These are phyloP conservation scores for Coffea humblotiana DNA, from an alignment of 305 asterid genomes.

Conservation along the genomic window DNA sequence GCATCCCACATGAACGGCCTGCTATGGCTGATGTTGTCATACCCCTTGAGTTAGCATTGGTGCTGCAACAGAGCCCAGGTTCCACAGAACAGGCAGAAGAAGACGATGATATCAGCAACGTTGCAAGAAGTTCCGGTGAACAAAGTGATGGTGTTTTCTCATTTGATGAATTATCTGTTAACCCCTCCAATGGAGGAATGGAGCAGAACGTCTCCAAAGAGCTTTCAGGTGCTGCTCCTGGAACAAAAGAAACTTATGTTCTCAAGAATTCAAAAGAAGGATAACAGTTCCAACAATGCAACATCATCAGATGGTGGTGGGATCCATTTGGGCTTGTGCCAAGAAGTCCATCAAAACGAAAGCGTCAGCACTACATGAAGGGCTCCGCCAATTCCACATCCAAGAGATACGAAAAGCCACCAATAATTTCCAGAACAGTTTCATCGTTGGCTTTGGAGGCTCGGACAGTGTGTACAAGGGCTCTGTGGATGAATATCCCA, in stretches of 20 bases:
- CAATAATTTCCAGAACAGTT: constrained; percentile 49
- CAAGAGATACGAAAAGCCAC: constrained; percentile 60
- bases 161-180: constrained; percentile 38
- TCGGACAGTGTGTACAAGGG: constrained; percentile 53
- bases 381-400: constrained; percentile 39
- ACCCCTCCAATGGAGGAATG: constrained; percentile 35
- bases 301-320: constrained; percentile 24
- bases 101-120: constrained; percentile 35
- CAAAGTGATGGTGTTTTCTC: constrained; percentile 48
- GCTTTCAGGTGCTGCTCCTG: not conserved
- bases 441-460: constrained; percentile 51
- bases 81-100: constrained; percentile 25
- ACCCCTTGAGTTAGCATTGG: constrained; percentile 55
- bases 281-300: constrained; percentile 9
- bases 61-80: constrained; percentile 43
- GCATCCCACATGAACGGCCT: constrained; percentile 62
- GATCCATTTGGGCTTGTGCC: constrained; percentile 28
- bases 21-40: constrained; percentile 63
- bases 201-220: constrained; percentile 22
- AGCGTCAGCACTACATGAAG: constrained; percentile 26
- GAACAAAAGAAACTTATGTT: constrained; percentile 10
- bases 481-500: constrained; percentile 37
- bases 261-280: constrained; percentile 17
- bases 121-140: constrained; percentile 37
- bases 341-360: constrained; percentile 42